Conservation (phyloP, 1,284 basidiomycete species). For the Thecaphora frezii region DNA sequence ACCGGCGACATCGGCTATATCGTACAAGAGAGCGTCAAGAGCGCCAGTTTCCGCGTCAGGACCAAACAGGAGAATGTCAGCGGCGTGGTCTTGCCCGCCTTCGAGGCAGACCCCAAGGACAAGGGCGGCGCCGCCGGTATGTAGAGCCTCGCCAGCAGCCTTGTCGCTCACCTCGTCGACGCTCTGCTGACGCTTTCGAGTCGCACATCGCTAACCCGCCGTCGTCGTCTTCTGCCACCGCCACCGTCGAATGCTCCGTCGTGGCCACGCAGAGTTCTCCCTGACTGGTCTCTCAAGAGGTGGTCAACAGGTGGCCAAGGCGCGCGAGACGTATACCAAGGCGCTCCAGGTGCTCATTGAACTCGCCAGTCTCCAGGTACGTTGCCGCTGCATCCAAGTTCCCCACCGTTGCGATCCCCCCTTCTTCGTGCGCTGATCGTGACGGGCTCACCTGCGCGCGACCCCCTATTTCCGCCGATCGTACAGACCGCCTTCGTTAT, state of each 20-base stretch:
- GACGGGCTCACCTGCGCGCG: no score
- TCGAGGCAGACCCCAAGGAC: conserved; percentile 62
- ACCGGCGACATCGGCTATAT: conserved; percentile 86
- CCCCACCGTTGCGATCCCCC: not conserved
- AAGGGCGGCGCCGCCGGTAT: conserved; percentile 11
- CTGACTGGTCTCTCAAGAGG: conserved; percentile 96
- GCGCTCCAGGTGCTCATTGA: conserved; percentile 96
- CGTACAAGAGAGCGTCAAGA: conserved; percentile 64
- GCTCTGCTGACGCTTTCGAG: no score
- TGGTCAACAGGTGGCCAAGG: conserved; percentile 90
- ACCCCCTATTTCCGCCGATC: no score
- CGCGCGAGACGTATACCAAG: conserved; percentile 94
- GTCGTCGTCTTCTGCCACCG: no score
- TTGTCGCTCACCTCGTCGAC: not conserved
- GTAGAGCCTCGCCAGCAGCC: not conserved
- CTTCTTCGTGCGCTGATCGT: not conserved
- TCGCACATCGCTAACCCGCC: no score
- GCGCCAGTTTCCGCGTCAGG: conserved; percentile 87
- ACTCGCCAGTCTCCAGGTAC: conserved; percentile 79
- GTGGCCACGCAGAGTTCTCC: conserved; percentile 73
- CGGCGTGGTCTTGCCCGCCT: conserved; percentile 93
- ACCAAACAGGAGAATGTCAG: conserved; percentile 98
- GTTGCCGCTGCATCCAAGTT: not conserved
- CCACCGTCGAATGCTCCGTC: not conserved
- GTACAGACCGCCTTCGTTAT: conserved; percentile 90